Conservation (phyloP, 2,329 filamentous ascomycete genomes). For the Penicillium sp. region DNA sequence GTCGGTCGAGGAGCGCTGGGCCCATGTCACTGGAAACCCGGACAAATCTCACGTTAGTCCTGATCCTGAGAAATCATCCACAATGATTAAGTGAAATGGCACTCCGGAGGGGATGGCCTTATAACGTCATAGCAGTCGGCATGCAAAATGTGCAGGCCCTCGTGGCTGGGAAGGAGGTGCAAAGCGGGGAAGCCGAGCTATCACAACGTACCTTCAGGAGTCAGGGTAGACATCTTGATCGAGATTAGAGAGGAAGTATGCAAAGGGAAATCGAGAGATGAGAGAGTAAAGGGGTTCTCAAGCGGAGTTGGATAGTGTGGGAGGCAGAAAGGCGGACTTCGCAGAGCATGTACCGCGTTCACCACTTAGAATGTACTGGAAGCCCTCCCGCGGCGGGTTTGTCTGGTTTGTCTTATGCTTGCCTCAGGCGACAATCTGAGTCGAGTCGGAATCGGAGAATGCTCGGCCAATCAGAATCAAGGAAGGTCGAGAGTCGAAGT, state of each 20-base stretch:
- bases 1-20: conserved; percentile 81
- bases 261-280: conserved; percentile 5
- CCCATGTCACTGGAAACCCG: conserved; percentile 75
- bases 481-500: no score
- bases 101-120: conserved; percentile 3
- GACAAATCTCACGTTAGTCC: conserved; percentile 15
- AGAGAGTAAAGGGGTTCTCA: conserved; percentile 11
- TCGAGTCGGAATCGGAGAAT: no score
- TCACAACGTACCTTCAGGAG: conserved; percentile 48
- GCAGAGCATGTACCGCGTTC: conserved; percentile 25
- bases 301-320: no score
- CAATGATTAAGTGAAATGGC: conserved; percentile 3
- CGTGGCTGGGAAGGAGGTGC: conserved; percentile 14
- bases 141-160: conserved; percentile 24
- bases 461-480: no score
- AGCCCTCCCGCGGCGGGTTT: conserved; percentile 30
- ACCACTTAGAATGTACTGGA: conserved; percentile 44
- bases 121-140: conserved; percentile 17
- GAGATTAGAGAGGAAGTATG: conserved; percentile 1
- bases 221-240: conserved; percentile 31
- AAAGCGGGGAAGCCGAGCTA: conserved; percentile 32
- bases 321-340: conserved; percentile 21
- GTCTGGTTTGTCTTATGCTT: conserved; percentile 30
- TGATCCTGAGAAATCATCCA: conserved; percentile 1
- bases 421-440: conserved; percentile 21